These are phyloP conservation scores for Poa annua DNA, from an alignment of 176 grass and related monocot genomes.

Conservation along the genomic window DNA sequence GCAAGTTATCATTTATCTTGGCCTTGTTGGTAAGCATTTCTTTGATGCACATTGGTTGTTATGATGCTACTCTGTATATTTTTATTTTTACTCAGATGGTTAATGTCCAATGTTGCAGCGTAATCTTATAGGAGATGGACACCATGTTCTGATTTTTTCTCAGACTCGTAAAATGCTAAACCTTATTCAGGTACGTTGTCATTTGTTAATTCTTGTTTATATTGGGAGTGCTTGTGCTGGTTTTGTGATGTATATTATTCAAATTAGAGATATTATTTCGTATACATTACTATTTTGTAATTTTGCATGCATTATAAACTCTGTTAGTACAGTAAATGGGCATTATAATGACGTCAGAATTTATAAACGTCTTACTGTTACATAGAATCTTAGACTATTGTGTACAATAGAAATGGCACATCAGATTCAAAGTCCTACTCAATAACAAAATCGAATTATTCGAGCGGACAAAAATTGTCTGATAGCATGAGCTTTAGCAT, in stretches of 20 bases:
- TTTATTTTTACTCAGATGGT: constrained; percentile 36
- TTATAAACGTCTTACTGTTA: constrained; percentile 15
- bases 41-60: constrained; percentile 22
- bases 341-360: constrained; percentile 17
- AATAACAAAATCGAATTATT: constrained; percentile 6
- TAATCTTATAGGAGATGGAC: constrained; percentile 76
- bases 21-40: constrained; percentile 73
- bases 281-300: background rate
- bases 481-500: constrained; percentile 24
- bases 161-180: constrained; percentile 90
- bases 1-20: constrained; percentile 91
- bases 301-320: background rate
- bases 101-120: constrained; percentile 52
- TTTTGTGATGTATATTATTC: constrained; percentile 9
- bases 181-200: constrained; percentile 72
- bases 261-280: background rate
- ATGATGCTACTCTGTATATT: background rate
- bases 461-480: background rate
- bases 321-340: background rate
- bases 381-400: background rate
- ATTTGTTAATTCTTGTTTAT: constrained; percentile 37
- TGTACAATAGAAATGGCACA: background rate
- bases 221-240: background rate
- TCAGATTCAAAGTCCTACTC: constrained; percentile 10
- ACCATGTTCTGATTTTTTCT: constrained; percentile 82